Conservation (phyloP, 192 early-diverging fungal genomes). For the Coemansia sp. region DNA sequence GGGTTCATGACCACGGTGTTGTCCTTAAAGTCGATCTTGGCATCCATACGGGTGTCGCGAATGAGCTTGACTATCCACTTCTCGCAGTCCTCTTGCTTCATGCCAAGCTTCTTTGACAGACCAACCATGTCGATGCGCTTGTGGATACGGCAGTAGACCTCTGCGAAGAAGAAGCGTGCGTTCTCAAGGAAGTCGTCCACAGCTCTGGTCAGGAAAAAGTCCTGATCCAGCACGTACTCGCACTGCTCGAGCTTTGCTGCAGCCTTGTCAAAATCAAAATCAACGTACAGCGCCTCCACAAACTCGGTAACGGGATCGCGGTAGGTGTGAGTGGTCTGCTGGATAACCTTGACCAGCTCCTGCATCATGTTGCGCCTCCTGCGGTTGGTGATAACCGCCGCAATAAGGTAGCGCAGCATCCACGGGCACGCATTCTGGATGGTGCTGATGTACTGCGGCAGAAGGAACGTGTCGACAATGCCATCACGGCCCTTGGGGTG, state of each 20-base stretch:
- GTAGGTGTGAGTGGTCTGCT: constrained; percentile 84
- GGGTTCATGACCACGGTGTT: constrained; percentile 95
- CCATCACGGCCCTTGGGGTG: constrained; percentile 95
- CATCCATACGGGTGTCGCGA: constrained; percentile 92
- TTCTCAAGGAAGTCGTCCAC: constrained; percentile 94
- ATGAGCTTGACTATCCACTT: constrained; percentile 99
- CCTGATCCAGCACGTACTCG: constrained; percentile 80
- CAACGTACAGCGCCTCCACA: constrained; percentile 85
- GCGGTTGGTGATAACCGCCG: constrained; percentile 89
- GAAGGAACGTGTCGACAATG: constrained; percentile 90
- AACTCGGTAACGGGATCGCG: constrained; percentile 94
- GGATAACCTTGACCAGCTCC: constrained; percentile 85
- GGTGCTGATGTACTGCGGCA: constrained; percentile 91
- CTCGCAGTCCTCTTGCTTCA: constrained; percentile 88
- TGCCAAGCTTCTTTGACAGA: constrained; percentile 79
- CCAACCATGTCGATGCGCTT: constrained; percentile 92
- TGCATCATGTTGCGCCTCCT: constrained; percentile 81
- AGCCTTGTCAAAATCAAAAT: constrained; percentile 94
- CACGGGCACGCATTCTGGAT: constrained; percentile 97
- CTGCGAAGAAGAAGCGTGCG: constrained; percentile 90
- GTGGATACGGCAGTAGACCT: constrained; percentile 97
- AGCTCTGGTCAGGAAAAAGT: constrained; percentile 90
- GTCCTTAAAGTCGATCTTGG: constrained; percentile 94
- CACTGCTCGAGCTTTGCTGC: constrained; percentile 85
- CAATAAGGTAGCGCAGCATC: constrained; percentile 93